phyloP scores from a whole-genome alignment of 305 asterid genomes.

The Fraxinus albicans region DNA sequence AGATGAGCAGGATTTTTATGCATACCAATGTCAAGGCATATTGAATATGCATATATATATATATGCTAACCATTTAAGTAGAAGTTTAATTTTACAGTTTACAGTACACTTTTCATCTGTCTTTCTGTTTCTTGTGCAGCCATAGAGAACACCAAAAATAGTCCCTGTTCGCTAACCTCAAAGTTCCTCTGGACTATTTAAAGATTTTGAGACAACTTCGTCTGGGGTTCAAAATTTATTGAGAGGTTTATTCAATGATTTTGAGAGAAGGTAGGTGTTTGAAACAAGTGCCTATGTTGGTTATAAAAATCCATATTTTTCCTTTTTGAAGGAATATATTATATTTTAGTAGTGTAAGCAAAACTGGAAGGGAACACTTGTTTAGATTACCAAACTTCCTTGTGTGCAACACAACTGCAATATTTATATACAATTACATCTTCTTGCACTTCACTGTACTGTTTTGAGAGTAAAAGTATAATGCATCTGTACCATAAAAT shows the following conservation, averaged over 20 bases:
- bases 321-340: not conserved
- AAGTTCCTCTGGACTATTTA: not conserved
- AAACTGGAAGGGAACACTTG: not conserved
- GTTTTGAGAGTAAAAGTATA: not conserved
- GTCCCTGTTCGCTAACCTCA: not conserved
- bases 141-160: not conserved
- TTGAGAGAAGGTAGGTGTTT: not conserved
- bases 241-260: not conserved
- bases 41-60: no score
- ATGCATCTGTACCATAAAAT: not conserved
- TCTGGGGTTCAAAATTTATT: not conserved
- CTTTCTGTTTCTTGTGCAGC: not conserved
- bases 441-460: not conserved
- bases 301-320: not conserved
- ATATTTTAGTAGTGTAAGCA: not conserved
- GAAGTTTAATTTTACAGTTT: not conserved
- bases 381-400: not conserved
- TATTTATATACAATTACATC: not conserved
- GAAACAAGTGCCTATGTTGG: not conserved
- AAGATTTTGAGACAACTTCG: not conserved
- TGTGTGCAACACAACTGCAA: not conserved
- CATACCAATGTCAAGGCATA: not conserved
- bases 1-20: not conserved
- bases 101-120: not conserved
- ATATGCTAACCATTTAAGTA: not conserved